Base-by-base conservation (phyloP, 352 stramenopile genomes). In the Globisporangium middletonii region DNA sequence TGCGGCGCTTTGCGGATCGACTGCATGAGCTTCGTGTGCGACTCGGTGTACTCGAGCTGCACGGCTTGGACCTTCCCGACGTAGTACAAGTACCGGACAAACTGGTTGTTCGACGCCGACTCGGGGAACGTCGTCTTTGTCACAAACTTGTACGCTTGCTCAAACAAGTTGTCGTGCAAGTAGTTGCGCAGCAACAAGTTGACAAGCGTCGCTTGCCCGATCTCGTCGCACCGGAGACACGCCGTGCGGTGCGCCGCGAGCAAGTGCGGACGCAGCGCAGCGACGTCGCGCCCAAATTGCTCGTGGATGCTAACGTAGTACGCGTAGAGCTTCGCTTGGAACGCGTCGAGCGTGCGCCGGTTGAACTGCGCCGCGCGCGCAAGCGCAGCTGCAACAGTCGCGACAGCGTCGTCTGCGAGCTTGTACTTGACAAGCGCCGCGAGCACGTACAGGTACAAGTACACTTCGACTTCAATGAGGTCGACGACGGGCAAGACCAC, bases 51-150 rank as follows among this genome's bases (percentile, higher is more conserved):
- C 77, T 99, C 96, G 30, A 99, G 83, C 62, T 98, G 88, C 42
- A 99, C 76, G 15, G 97, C 95, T 64, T 98, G 88, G 56, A 99
- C 97, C 47, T 97, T 92, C 60, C 95, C 84, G 16, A 92, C 83
- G 69, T 99, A 98, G 72, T 98, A 99, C 55, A 99, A 68, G 67
- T 98, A 98, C 38, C 97, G 88, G 62, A 98, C 96, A 58, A 99
- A 95, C 80, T 99, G 96, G 73, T 99, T 99, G 83, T 99, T 99
- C n/a, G 89, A 98, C 23, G 95, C 89, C 7, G 74, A 83, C 59
- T 97, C 87, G 0, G 89, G 88, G 56, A 96, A 96, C 37, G 74
- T 83, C 23, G 88, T 92, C 77, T 96, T 95, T 53, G 67, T 89
- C 44, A 96, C 83, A 53, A 98, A 94, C 68, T 96, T 97, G 70